A percentile compares a stretch with the other conserved stretches of the same genome.
phyloP scores from a whole-genome alignment of 2,329 filamentous ascomycete genomes.

The Fusarium floridanum region DNA sequence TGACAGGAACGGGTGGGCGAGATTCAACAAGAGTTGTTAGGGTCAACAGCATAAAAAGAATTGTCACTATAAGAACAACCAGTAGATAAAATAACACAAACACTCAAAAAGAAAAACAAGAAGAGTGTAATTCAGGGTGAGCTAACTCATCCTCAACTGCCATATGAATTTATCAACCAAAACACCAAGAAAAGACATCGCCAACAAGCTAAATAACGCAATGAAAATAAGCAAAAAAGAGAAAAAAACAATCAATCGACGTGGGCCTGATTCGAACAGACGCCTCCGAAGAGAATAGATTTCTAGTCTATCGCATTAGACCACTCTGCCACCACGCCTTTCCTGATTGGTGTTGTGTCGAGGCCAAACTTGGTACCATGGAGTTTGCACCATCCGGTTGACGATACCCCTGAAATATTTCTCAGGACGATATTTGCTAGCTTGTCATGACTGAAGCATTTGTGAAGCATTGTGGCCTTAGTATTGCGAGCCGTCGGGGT shows the following conservation, averaged over 20 bases:
- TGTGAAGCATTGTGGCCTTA: too few relatives aligned
- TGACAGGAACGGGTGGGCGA: not conserved
- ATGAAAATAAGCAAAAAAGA: not conserved
- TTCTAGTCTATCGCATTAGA: not conserved
- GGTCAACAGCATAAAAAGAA: not conserved
- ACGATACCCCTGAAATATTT: not conserved
- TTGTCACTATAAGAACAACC: not conserved
- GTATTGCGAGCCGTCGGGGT: not conserved
- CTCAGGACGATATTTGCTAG: not conserved
- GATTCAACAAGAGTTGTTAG: not conserved
- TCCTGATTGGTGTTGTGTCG: not conserved
- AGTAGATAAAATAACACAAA: not conserved
- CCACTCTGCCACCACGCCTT: not conserved
- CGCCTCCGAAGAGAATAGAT: not conserved
- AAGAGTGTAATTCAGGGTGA: too few relatives aligned
- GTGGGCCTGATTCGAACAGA: not conserved
- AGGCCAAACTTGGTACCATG: not conserved
- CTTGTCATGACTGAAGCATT: not conserved
- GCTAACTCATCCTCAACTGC: too few relatives aligned
- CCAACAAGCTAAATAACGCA: not conserved
- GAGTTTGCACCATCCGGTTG: fast-evolving
- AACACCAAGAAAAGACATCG: too few relatives aligned
- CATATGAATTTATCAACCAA: too few relatives aligned
- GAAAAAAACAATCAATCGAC: not conserved
- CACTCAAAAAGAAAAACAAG: not conserved